Base-by-base conservation (phyloP, 2,329 filamentous ascomycete genomes). In the Blastomyces percursus region DNA sequence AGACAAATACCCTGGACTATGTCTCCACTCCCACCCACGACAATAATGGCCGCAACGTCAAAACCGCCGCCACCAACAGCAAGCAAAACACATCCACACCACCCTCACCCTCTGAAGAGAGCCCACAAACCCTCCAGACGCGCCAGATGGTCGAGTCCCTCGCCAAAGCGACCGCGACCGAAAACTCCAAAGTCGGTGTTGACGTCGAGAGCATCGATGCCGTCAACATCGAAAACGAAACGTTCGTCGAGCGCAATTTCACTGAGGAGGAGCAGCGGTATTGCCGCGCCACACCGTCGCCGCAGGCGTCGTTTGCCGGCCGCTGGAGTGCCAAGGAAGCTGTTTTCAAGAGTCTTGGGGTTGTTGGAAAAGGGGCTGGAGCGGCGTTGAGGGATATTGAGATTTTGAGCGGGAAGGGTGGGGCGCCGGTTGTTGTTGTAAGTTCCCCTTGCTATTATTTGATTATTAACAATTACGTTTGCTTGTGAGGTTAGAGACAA, bases 311-410 rank as follows among this genome's bases (percentile, higher is more conserved):
- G 60, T 99, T 96, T 77, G 91, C 93, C 5, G 94, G 94, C 59
- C 86, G 91, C 69, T 99, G 94, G 94, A 93, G 88, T 71, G 94
- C 94, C 44, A 99, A 99, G 81, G 94, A 99, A 60, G 94, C 94
- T 35, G 92, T 99, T 0, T 99, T 99, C 83, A 99, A 99, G 84
- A 91, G 90, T 46, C 82, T 99, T 16, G 91, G 92, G 68, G 92
- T 97, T 14, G 79, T 83, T 69, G 88, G 92, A 76, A 87, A 89
- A 77, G 94, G 94, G 65, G 92, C 89, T 11, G 94, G 95, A 67
- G 93, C 94, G 64, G 82, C 91, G 19, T 77, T 99, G 77, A 94
- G 88, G 80, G 92, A 97, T 51, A 99, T 99, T 79, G 95, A 99
- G 79, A 93, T 99, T 70, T 76, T 85, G 65, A 87, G 86, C 71